Evolutionary conservation across 2,329 filamentous ascomycete species (phyloP).

Genomic region (Apiospora malaysiana): DNA sequence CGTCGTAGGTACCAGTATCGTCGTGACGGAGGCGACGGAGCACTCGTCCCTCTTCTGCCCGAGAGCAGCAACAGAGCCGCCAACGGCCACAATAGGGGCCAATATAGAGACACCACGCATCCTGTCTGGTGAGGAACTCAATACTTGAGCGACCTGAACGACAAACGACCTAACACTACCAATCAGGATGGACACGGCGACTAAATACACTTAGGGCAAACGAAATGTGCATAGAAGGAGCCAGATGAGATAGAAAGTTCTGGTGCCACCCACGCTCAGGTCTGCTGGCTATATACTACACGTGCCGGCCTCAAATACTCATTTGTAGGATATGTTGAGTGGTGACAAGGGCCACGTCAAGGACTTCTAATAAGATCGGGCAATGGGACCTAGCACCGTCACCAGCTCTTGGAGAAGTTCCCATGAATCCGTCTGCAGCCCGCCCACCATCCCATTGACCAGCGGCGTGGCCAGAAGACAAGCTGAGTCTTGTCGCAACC

Average conservation of each 20-base stretch:
- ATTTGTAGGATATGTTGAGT: neutral
- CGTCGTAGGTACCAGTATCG: slow-evolving; percentile 35
- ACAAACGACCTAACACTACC: neutral
- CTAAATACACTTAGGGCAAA: neutral
- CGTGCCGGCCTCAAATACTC: neutral
- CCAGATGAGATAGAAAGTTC: neutral
- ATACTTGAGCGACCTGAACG: neutral
- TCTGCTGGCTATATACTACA: neutral
- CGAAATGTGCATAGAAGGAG: neutral
- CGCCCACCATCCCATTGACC: neutral
- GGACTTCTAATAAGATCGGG: neutral
- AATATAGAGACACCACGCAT: neutral
- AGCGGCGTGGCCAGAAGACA: neutral
- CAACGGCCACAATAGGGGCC: neutral
- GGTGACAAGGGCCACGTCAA: neutral
- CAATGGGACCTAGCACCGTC: neutral
- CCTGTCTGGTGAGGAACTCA: neutral
- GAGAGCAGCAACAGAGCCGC: neutral
- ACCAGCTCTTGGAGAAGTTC: neutral
- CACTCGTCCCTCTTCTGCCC: slow-evolving; percentile 25
- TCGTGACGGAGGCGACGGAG: slow-evolving; percentile 32
- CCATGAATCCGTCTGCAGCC: neutral
- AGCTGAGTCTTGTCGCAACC: neutral
- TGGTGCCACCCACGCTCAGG: neutral
- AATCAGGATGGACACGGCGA: neutral